Evolutionary conservation across 139 green algal genomes (phyloP), one percentile per base, ranked within the genome.

Genomic region (Trebouxia sp.): DNA sequence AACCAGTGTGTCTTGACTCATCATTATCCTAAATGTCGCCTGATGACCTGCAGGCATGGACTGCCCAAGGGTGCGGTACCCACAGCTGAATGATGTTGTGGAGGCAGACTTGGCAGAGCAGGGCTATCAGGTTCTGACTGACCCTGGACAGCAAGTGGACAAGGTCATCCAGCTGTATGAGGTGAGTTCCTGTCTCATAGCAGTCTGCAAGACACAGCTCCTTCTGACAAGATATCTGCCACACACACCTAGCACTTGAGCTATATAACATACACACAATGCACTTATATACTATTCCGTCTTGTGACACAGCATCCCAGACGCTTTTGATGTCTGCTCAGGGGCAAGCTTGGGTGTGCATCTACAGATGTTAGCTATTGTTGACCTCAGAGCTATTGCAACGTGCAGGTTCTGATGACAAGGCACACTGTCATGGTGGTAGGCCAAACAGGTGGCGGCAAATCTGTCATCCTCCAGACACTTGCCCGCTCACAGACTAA

Each of bases 131-230:
- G 87, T 94, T 26, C 75, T 93, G 41, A 88, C 75, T 28, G 83
- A 83, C 26, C 62, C 89, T 37, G 83, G 80, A 30, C 88, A 91
- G 76, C 91, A 94, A 82, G 91, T 97, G 15, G 92, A 97, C 89
- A 97, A 97, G 84, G 81, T 94, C 28, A 87, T 97, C 39, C 92
- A 95, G 90, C 87, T 97, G 80, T 95, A 95, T 80, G 93, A 97
- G 86, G 89, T 88, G n/a, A 90, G 51, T 9, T n/a, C 47, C 12
- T 7, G 14, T 9, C 32, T 35, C n/a, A 67, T 37, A 30, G n/a
- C 56, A 67, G n/a, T n/a, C n/a, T n/a, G n/a, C n/a, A n/a, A n/a
- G n/a, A n/a, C n/a, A n/a, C n/a, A n/a, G n/a, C n/a, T n/a, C n/a
- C n/a, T n/a, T n/a, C n/a, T n/a, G n/a, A n/a, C n/a, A n/a, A n/a